Conservation (phyloP, 179 eudicot genomes). For the Beta corolliflora region DNA sequence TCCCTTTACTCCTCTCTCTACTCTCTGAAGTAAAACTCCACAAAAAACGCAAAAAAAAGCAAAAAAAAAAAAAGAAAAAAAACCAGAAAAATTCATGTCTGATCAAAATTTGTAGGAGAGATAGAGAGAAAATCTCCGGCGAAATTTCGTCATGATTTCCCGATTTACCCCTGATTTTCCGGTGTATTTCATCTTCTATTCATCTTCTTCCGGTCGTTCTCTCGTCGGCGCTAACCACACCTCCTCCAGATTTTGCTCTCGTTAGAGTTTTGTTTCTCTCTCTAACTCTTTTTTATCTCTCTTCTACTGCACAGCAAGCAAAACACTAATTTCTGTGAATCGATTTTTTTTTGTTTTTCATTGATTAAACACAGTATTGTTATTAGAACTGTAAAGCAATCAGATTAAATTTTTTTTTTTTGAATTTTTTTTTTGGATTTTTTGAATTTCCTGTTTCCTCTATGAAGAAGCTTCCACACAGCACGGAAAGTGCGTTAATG, state of each 20-base stretch:
- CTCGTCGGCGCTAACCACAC: conserved; percentile 95
- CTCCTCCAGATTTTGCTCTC: conserved; percentile 89
- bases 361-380: too few relatives aligned
- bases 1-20: background rate
- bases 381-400: conserved; percentile 5
- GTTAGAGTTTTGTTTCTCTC: conserved; percentile 28
- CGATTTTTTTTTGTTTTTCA: background rate
- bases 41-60: background rate
- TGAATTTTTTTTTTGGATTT: background rate
- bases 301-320: background rate
- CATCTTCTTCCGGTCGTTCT: conserved; percentile 22
- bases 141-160: conserved; percentile 39
- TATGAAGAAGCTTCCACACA: conserved; percentile 32
- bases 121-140: background rate
- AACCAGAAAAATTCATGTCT: background rate
- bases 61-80: too few relatives aligned
- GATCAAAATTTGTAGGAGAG: background rate
- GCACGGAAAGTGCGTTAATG: conserved; percentile 17
- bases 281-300: background rate
- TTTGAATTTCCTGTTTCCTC: background rate
- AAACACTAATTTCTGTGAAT: background rate
- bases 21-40: background rate
- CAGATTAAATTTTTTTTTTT: background rate
- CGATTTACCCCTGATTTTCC: conserved; percentile 41
- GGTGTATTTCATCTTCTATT: conserved; percentile 28